A percentile compares a stretch with the other conserved stretches of the same genome.
These are phyloP conservation scores for Lumnitzera littorea DNA, from an alignment of 345 rosid genomes.

Conservation along the genomic window DNA sequence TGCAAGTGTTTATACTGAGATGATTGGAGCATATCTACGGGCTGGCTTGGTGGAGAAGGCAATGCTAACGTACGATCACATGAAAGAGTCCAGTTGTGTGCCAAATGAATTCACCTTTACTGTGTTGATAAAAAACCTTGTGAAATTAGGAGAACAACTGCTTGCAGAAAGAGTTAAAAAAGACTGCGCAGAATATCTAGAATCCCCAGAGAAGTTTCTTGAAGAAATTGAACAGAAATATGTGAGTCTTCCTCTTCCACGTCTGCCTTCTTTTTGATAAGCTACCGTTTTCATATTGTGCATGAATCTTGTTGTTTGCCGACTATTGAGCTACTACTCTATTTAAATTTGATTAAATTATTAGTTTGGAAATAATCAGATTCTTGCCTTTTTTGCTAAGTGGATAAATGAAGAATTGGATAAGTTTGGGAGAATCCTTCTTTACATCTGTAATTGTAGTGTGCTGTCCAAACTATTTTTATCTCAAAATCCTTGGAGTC, in stretches of 20 bases:
- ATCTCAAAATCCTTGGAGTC: no score
- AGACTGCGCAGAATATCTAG: slow-evolving; percentile 41
- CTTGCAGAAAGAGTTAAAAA: slow-evolving; percentile 31
- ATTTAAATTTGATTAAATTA: no score
- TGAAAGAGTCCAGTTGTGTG: slow-evolving; percentile 39
- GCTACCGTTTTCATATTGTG: background rate
- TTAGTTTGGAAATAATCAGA: no score
- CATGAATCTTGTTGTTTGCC: no score
- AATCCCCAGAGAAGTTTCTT: slow-evolving; percentile 44
- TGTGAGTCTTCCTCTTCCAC: slow-evolving; percentile 11
- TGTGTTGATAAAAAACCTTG: slow-evolving; percentile 48
- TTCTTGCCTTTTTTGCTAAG: no score
- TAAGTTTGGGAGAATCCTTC: no score
- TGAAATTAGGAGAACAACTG: slow-evolving; percentile 36
- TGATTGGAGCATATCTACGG: slow-evolving; percentile 47
- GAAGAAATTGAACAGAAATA: slow-evolving; percentile 29
- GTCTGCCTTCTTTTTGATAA: background rate
- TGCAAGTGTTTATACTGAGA: slow-evolving; percentile 44
- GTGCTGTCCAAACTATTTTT: no score
- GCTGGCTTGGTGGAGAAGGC: slow-evolving; percentile 46
- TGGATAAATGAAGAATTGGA: no score
- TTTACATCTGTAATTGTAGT: no score
- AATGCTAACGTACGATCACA: slow-evolving; percentile 31
- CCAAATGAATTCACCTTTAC: slow-evolving; percentile 44
- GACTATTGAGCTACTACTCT: no score